Conservation (phyloP, 148 eudicot genomes). For the Tetragonia tetragonoides region DNA sequence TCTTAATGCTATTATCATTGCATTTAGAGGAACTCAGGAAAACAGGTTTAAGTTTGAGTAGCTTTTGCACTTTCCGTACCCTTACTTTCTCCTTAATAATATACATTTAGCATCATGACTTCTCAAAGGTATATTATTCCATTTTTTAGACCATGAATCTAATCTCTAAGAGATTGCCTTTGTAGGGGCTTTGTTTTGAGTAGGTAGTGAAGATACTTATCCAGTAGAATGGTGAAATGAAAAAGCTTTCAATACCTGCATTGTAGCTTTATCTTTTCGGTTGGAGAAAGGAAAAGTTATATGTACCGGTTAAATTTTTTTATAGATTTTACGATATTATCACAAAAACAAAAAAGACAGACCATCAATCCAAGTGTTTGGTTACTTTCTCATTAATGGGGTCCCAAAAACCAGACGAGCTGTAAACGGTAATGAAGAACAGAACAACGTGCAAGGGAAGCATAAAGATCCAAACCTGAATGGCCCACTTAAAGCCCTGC, state of each 20-base stretch:
- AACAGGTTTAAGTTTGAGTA: conserved; percentile 49
- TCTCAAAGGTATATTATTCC: not conserved
- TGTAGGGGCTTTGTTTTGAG: not conserved
- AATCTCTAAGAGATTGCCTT: not conserved
- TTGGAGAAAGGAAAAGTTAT: not conserved
- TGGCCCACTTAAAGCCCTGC: too few relatives aligned
- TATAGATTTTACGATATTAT: too few relatives aligned
- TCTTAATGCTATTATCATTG: conserved; percentile 82
- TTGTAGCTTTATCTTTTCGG: not conserved
- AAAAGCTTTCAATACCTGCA: not conserved
- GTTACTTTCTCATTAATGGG: too few relatives aligned
- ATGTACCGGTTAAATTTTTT: not conserved
- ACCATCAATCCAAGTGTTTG: too few relatives aligned
- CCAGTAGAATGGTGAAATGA: not conserved
- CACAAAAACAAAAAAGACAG: too few relatives aligned
- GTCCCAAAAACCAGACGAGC: too few relatives aligned
- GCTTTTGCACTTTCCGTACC: conserved; percentile 7
- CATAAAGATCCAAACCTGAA: too few relatives aligned
- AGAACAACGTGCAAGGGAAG: too few relatives aligned
- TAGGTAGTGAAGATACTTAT: not conserved
- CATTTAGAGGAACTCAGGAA: conserved; percentile 94
- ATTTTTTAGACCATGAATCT: not conserved
- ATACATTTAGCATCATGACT: too few relatives aligned
- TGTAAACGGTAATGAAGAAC: too few relatives aligned
- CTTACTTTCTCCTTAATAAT: not conserved